phyloP scores from a whole-genome alignment of 75 land plant species.

The Pseudotsuga menziesii region DNA sequence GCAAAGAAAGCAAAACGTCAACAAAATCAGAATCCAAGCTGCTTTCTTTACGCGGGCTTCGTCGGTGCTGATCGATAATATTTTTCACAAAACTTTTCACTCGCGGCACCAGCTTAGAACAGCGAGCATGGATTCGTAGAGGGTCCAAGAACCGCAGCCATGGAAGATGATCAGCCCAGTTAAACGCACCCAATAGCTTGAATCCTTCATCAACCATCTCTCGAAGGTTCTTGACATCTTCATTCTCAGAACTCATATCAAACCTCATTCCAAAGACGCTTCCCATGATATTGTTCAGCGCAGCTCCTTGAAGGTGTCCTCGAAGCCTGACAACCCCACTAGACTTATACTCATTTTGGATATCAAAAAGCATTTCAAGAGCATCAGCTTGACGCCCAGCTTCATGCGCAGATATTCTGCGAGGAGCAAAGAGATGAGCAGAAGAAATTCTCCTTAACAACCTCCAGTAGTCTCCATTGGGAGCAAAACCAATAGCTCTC shows the following conservation, averaged over 20 bases:
- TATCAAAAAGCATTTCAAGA: constrained; percentile 29
- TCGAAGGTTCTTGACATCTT: constrained; percentile 25
- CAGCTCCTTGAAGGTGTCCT: constrained; percentile 28
- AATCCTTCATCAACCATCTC: constrained; percentile 71
- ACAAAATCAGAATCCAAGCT: constrained; percentile 47
- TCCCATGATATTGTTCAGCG: constrained; percentile 73
- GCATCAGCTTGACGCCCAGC: constrained; percentile 33
- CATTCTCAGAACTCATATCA: constrained; percentile 6
- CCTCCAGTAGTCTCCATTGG: constrained; percentile 67
- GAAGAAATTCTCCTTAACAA: constrained; percentile 57
- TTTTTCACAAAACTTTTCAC: constrained; percentile 56
- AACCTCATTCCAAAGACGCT: constrained; percentile 63
- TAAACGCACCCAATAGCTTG: constrained; percentile 61
- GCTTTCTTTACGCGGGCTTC: background rate
- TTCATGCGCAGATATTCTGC: constrained; percentile 58
- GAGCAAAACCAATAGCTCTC: constrained; percentile 78
- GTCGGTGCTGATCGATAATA: constrained; percentile 55
- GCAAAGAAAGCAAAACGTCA: constrained; percentile 58
- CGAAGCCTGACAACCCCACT: constrained; percentile 21
- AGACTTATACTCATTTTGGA: constrained; percentile 17
- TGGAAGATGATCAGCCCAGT: constrained; percentile 73
- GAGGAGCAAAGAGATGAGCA: constrained; percentile 54
- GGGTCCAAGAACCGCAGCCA: constrained; percentile 37
- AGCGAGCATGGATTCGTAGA: constrained; percentile 44
- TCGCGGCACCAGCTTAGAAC: constrained; percentile 50